These are phyloP conservation scores for Ampelomyces quisqualis DNA, from an alignment of 2,329 filamentous ascomycete species.

Conservation along the genomic window DNA sequence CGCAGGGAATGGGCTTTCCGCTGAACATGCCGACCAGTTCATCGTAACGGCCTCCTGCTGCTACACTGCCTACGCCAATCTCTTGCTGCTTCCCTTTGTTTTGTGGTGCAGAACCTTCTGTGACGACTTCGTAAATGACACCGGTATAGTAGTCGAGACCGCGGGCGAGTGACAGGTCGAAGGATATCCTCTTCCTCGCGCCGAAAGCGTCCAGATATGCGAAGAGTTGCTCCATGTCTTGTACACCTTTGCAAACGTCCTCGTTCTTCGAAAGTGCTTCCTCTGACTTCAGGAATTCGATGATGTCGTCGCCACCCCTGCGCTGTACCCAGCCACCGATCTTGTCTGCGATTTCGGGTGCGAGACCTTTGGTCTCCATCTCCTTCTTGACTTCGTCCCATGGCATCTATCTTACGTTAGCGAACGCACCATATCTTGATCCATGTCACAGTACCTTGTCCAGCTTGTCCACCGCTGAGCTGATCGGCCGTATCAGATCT, in stretches of 20 bases:
- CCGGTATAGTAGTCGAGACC: slow-evolving; percentile 93
- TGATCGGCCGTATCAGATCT: slow-evolving; percentile 86
- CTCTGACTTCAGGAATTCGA: slow-evolving; percentile 46
- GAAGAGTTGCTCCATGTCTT: slow-evolving; percentile 78
- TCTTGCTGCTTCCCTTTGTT: slow-evolving; percentile 39
- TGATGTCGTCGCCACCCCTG: slow-evolving; percentile 73
- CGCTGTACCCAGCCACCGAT: slow-evolving; percentile 82
- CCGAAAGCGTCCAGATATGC: slow-evolving; percentile 78
- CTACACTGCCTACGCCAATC: slow-evolving; percentile 81
- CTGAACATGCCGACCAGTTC: slow-evolving; percentile 93
- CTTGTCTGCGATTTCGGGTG: slow-evolving; percentile 73
- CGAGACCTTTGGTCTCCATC: slow-evolving; percentile 91
- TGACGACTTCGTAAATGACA: slow-evolving; percentile 86
- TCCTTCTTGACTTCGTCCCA: slow-evolving; percentile 89
- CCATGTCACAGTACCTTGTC: slow-evolving; percentile 65
- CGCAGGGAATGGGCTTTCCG: slow-evolving; percentile 85
- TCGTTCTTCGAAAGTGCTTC: slow-evolving; percentile 55
- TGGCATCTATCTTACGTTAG: slow-evolving; percentile 50
- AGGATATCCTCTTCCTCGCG: slow-evolving; percentile 72
- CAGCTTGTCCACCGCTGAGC: slow-evolving; percentile 91
- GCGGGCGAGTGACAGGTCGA: slow-evolving; percentile 86
- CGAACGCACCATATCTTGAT: background rate
- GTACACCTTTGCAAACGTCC: slow-evolving; percentile 72
- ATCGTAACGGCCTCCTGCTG: slow-evolving; percentile 88
- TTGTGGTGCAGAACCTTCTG: slow-evolving; percentile 67